Conservation (phyloP, 2,329 filamentous ascomycete species). For the Lasiodiplodia hormozganensis region DNA sequence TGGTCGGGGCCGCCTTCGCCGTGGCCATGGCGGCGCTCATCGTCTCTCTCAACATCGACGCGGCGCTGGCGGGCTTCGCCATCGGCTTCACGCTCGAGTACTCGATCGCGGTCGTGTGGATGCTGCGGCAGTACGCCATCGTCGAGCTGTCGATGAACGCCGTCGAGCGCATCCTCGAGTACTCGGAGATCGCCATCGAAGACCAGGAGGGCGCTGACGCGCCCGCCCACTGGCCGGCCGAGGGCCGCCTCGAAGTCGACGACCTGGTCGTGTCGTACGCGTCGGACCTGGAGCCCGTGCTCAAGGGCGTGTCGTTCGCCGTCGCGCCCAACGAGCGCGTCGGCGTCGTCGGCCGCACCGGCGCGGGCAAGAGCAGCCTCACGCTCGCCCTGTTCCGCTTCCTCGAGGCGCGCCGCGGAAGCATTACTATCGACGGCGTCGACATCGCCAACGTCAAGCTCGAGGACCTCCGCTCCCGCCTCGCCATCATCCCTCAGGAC, state of each 20-base stretch:
- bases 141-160: conserved; percentile 79
- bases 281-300: conserved; percentile 71
- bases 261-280: conserved; percentile 77
- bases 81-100: conserved; percentile 77
- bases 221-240: conserved; percentile 76
- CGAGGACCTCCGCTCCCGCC: conserved; percentile 71
- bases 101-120: conserved; percentile 66
- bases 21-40: conserved; percentile 70
- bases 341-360: conserved; percentile 71
- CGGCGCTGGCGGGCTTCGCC: conserved; percentile 76
- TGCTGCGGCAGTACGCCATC: conserved; percentile 71
- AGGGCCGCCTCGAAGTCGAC: conserved; percentile 75
- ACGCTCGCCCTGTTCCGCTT: conserved; percentile 81
- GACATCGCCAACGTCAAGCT: conserved; percentile 77
- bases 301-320: conserved; percentile 72
- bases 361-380: conserved; percentile 78
- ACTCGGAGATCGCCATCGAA: conserved; percentile 69
- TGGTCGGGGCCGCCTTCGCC: conserved; percentile 73
- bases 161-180: conserved; percentile 77
- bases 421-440: conserved; percentile 73
- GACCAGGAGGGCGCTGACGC: conserved; percentile 59
- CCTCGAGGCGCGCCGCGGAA: conserved; percentile 58
- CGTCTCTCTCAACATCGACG: conserved; percentile 67
- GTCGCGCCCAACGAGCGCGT: conserved; percentile 72
- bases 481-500: conserved; percentile 85